phyloP scores from a whole-genome alignment of 495 filamentous ascomycete genomes.

The Penicillium macrosclerotiorum region DNA sequence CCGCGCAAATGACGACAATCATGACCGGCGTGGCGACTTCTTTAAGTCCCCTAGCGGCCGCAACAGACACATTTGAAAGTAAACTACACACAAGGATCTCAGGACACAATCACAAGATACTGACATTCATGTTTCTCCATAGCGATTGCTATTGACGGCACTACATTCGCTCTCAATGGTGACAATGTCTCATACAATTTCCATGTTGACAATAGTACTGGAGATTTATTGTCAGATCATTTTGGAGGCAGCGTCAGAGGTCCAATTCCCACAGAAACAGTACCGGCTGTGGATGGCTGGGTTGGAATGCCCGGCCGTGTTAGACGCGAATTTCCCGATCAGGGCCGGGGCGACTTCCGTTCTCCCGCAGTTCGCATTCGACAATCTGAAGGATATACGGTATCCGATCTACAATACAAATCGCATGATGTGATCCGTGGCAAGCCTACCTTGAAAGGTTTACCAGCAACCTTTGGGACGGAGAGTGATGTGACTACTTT shows the following conservation, averaged over 20 bases:
- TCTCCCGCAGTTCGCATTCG: constrained; percentile 52
- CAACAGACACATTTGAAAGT: too few species aligned
- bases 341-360: constrained; percentile 53
- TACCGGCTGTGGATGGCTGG: constrained; percentile 45
- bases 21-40: too few species aligned
- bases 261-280: constrained; percentile 40
- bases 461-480: constrained; percentile 50
- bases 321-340: constrained; percentile 55
- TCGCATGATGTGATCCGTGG: constrained; percentile 42
- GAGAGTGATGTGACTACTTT: constrained; percentile 50
- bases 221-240: constrained; percentile 51
- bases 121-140: neutral
- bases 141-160: constrained; percentile 46
- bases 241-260: constrained; percentile 40
- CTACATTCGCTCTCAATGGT: constrained; percentile 48
- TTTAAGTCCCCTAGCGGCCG: too few species aligned
- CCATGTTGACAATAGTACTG: constrained; percentile 49
- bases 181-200: constrained; percentile 52
- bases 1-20: too few species aligned
- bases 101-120: too few species aligned
- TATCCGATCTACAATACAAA: constrained; percentile 48
- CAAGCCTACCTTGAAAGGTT: constrained; percentile 44
- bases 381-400: constrained; percentile 48
- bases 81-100: too few species aligned
- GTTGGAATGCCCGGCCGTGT: constrained; percentile 39